phyloP scores from a whole-genome alignment of 176 grass and related monocot species.

The Bothriochloa decipiens region DNA sequence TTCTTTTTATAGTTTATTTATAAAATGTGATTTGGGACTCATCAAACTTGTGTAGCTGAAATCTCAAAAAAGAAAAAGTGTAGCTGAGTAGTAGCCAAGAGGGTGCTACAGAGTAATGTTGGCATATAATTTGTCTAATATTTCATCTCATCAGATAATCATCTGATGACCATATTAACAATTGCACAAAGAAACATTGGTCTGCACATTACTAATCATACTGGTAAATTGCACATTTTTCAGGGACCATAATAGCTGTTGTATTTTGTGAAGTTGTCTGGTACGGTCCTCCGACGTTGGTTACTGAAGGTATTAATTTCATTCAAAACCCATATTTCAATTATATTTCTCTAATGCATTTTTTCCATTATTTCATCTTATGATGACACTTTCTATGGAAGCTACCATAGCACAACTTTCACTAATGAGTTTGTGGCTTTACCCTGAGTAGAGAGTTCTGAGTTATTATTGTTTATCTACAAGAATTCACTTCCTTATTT shows the following conservation, averaged over 20 bases:
- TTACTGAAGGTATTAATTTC: slow-evolving; percentile 44
- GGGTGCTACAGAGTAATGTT: slow-evolving; percentile 2
- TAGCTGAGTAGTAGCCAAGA: background rate
- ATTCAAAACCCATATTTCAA: slow-evolving; percentile 2
- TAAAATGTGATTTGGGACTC: background rate
- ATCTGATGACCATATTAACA: background rate
- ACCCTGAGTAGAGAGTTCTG: background rate
- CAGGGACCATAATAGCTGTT: slow-evolving; percentile 69
- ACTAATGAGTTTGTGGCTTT: slow-evolving; percentile 1
- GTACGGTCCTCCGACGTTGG: slow-evolving; percentile 11
- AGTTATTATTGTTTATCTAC: background rate
- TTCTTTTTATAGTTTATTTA: background rate
- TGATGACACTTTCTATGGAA: background rate
- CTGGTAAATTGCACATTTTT: slow-evolving; percentile 28
- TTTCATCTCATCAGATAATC: background rate
- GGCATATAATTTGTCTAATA: background rate
- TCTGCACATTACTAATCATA: slow-evolving; percentile 32
- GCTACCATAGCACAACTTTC: slow-evolving; percentile 13
- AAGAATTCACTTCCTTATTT: slow-evolving; percentile 15
- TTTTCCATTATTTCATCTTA: background rate
- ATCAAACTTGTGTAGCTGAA: background rate
- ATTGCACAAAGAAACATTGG: slow-evolving; percentile 23
- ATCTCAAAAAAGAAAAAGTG: too few relatives aligned
- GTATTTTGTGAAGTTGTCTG: slow-evolving; percentile 60
- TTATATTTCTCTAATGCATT: slow-evolving; percentile 22